Evolutionary conservation across 1,284 basidiomycete genomes (phyloP), one percentile per base, ranked within the genome.

Genomic region (Flammula alnicola): DNA sequence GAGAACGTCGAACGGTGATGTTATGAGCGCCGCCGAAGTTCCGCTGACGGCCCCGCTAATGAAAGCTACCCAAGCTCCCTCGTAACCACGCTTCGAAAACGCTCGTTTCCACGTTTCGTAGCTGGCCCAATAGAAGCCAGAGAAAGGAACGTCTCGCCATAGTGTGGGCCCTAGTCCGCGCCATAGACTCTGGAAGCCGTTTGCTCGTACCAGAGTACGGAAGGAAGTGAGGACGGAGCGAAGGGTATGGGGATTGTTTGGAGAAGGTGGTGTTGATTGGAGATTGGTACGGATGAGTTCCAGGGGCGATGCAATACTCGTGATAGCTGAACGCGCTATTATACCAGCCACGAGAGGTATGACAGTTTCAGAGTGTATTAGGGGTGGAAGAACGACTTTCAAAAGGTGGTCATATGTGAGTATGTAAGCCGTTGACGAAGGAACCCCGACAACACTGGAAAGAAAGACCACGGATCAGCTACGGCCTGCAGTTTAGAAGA

Each of bases 121-220:
- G 19, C 82, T 80, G 4, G 86, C 84, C 90, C 94, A 96, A 62
- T 97, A 97, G 37, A 95, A 77, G 0, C 94, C 96, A 31, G 91
- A 95, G 67, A 99, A 99, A 0, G 96, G 96, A 1, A 99, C 96
- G 61, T 99, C 96, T 49, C 96, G 82, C 94, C 93, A 98, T 6
- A 99, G 76, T 4, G 95, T 98, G 3, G 95, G 84, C 0, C 89
- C 88, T 3, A 99, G 77, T 0, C 96, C 96, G 46, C 93, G 79
- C 91, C 94, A 99, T 17, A 98, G 78, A 39, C 84, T 88, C 14
- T 73, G 64, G 5, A 86, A 61, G 5, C 95, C 95, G 47, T 88
- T 77, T 31, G 71, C 64, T 37, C 75, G 77, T 7, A 88, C 84
- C 12, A 92, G 69, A 3, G 61, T 65, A n/a, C 80, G 77, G 62